Conservation (phyloP, 805 yeast species). For the Metschnikowia drakensbergensis region DNA sequence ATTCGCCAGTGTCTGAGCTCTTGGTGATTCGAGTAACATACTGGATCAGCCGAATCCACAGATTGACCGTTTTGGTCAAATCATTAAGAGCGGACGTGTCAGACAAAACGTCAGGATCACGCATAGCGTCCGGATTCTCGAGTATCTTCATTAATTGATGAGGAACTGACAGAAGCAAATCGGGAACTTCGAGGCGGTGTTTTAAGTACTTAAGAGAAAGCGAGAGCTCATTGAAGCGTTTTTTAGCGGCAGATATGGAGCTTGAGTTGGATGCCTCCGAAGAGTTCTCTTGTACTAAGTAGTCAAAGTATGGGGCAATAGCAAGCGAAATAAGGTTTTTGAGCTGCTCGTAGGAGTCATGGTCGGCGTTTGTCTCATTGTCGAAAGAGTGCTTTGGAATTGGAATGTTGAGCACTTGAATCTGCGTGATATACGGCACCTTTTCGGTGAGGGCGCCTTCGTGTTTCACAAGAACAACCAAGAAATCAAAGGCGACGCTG, state of each 20-base stretch:
- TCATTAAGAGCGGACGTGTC: slow-evolving; percentile 61
- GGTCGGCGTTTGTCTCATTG: background rate
- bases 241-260: slow-evolving; percentile 30
- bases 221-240: slow-evolving; percentile 65
- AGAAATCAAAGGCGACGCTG: slow-evolving; percentile 5
- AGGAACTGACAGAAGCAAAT: slow-evolving; percentile 51
- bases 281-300: slow-evolving; percentile 21
- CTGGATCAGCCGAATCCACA: slow-evolving; percentile 68
- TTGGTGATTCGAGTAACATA: slow-evolving; percentile 51
- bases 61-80: slow-evolving; percentile 65
- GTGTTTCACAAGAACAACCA: slow-evolving; percentile 12
- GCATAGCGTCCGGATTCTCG: slow-evolving; percentile 26
- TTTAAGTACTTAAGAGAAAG: slow-evolving; percentile 64
- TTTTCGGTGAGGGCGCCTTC: slow-evolving; percentile 7
- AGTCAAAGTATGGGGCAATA: slow-evolving; percentile 66
- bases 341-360: slow-evolving; percentile 47
- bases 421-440: slow-evolving; percentile 11
- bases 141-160: slow-evolving; percentile 34
- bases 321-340: slow-evolving; percentile 59
- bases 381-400: background rate
- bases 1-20: slow-evolving; percentile 51
- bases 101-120: slow-evolving; percentile 17
- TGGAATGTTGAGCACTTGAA: slow-evolving; percentile 17
- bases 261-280: slow-evolving; percentile 7
- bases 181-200: slow-evolving; percentile 65